Conservation (phyloP, 257 asterid species). For the Cruciata laevipes region DNA sequence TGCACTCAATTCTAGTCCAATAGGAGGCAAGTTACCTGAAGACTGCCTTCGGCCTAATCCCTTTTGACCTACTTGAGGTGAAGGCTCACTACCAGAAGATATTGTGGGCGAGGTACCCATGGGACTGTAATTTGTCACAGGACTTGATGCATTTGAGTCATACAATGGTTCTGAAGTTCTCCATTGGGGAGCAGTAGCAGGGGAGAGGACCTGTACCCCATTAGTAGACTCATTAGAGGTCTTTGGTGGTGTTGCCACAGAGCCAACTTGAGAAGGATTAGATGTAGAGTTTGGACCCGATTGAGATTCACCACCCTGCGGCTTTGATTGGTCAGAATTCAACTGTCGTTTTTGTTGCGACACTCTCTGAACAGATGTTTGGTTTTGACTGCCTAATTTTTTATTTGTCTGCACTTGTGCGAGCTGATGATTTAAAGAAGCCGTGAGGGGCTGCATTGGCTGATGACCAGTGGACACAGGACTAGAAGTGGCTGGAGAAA, state of each 20-base stretch:
- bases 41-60: conserved; percentile 48
- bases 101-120: conserved; percentile 34
- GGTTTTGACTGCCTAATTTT: conserved; percentile 47
- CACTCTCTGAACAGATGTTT: conserved; percentile 39
- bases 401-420: conserved; percentile 40
- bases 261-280: conserved; percentile 40
- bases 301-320: conserved; percentile 42
- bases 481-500: conserved; percentile 37
- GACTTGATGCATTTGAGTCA: conserved; percentile 38
- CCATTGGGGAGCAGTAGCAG: conserved; percentile 32
- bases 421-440: conserved; percentile 44
- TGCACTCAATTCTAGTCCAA: conserved; percentile 40
- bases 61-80: conserved; percentile 33
- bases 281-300: conserved; percentile 39
- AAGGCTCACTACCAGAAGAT: conserved; percentile 34
- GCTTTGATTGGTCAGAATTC: conserved; percentile 34
- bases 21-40: conserved; percentile 33
- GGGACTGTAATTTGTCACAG: conserved; percentile 37
- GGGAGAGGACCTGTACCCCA: conserved; percentile 34
- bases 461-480: conserved; percentile 39
- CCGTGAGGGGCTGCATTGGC: conserved; percentile 33
- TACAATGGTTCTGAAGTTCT: conserved; percentile 41
- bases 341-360: conserved; percentile 40
- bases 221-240: conserved; percentile 29
- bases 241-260: conserved; percentile 30